Conservation (phyloP, 768 basidiomycete genomes). For the Lepiota brunneoincarnata region DNA sequence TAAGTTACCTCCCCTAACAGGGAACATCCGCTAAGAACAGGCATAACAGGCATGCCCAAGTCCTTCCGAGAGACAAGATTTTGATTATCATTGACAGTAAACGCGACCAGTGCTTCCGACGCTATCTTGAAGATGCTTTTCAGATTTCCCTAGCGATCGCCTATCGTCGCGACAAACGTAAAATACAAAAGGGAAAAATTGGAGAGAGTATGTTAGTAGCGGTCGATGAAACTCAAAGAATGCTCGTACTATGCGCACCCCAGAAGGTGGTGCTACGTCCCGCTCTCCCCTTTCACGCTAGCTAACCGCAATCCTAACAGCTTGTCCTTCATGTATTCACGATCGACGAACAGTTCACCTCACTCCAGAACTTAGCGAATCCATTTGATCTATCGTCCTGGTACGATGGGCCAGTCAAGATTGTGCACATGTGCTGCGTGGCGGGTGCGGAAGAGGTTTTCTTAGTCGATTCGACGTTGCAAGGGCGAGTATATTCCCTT, state of each 20-base stretch:
- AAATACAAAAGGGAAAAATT: constrained; percentile 42
- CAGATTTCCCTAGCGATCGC: too few relatives aligned
- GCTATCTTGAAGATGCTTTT: constrained; percentile 38
- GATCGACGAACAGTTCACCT: constrained; percentile 41
- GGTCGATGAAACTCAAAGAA: constrained; percentile 50
- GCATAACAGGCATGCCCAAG: constrained; percentile 28
- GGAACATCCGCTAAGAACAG: too few relatives aligned
- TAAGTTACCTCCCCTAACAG: constrained; percentile 18
- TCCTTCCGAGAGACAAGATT: constrained; percentile 37
- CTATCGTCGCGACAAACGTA: constrained; percentile 22
- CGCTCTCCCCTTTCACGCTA: not conserved
- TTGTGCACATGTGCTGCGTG: constrained; percentile 37
- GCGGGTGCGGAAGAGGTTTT: constrained; percentile 50
- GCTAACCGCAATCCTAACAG: too few relatives aligned
- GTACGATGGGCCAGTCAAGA: constrained; percentile 33
- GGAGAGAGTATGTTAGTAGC: constrained; percentile 42
- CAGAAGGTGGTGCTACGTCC: constrained; percentile 36
- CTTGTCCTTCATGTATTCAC: constrained; percentile 41
- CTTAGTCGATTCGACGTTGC: constrained; percentile 40
- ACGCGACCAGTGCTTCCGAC: constrained; percentile 25
- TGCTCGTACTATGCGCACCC: constrained; percentile 43
- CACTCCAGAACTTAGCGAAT: constrained; percentile 40
- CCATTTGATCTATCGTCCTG: constrained; percentile 39
- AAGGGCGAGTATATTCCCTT: constrained; percentile 51
- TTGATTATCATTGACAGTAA: constrained; percentile 39